phyloP scores from a whole-genome alignment of 1,284 basidiomycete species.

The Neonothopanus nambi region DNA sequence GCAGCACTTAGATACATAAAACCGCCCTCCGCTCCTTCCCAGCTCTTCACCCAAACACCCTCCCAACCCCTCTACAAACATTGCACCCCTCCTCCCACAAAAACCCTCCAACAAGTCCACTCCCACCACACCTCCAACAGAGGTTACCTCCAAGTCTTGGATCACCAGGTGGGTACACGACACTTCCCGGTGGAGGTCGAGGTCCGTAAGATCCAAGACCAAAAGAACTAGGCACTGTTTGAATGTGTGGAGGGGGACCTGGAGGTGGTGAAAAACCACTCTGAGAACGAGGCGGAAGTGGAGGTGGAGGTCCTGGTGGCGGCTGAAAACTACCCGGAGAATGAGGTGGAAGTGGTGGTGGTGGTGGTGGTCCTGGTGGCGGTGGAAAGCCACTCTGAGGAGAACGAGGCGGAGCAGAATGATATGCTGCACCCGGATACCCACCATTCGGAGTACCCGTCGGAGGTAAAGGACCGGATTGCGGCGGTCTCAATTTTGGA shows the following conservation, averaged over 20 bases:
- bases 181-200: slow-evolving; percentile 38
- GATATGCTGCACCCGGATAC: slow-evolving; percentile 14
- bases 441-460: not conserved
- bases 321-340: not conserved
- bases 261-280: not conserved
- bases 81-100: slow-evolving; percentile 52
- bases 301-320: not conserved
- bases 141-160: slow-evolving; percentile 64
- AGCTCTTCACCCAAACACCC: slow-evolving; percentile 44
- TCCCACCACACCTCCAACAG: slow-evolving; percentile 67
- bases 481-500: slow-evolving; percentile 16
- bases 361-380: slow-evolving; percentile 14
- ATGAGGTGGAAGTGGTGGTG: not conserved
- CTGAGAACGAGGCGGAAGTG: not conserved
- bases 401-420: not conserved
- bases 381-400: not conserved
- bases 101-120: slow-evolving; percentile 52
- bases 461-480: slow-evolving; percentile 24
- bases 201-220: slow-evolving; percentile 1
- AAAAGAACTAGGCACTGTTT: not conserved
- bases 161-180: slow-evolving; percentile 64
- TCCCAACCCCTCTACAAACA: slow-evolving; percentile 61
- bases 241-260: slow-evolving; percentile 16
- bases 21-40: slow-evolving; percentile 5
- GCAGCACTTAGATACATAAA: no score